Conservation (phyloP, 2,329 filamentous ascomycete species). For the Fusarium papillatum region DNA sequence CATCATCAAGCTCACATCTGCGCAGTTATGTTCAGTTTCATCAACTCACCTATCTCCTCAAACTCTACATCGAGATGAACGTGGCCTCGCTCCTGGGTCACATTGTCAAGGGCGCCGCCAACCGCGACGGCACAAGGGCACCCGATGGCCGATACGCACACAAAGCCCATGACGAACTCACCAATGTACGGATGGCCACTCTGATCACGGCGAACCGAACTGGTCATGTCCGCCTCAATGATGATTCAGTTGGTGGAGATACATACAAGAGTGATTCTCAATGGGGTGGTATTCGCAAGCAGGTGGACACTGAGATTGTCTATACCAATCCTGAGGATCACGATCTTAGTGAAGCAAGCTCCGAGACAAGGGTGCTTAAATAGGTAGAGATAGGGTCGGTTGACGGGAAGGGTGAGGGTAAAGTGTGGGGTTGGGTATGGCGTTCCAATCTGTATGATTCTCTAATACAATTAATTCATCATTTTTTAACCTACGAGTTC, state of each 20-base stretch:
- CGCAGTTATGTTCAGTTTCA: constrained; percentile 34
- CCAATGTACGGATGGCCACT: constrained; percentile 20
- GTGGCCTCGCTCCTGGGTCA: constrained; percentile 19
- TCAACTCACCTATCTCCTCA: constrained; percentile 32
- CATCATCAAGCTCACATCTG: neutral
- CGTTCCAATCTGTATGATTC: neutral
- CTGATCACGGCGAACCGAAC: constrained; percentile 25
- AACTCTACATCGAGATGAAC: constrained; percentile 36
- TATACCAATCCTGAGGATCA: constrained; percentile 7
- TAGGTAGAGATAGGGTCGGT: neutral
- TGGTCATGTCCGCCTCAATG: constrained; percentile 25
- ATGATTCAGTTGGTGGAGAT: neutral
- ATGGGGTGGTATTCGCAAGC: constrained; percentile 26
- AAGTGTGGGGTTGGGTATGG: neutral
- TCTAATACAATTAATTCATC: neutral
- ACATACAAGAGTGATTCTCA: neutral
- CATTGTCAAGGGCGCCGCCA: constrained; percentile 27
- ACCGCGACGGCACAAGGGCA: neutral
- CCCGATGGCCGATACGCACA: neutral
- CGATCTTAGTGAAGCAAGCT: constrained; percentile 1
- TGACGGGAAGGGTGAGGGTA: neutral
- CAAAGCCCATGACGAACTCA: constrained; percentile 12
- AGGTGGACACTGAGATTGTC: constrained; percentile 27
- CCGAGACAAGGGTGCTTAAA: neutral
- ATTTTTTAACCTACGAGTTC: neutral